Evolutionary conservation across 2,329 filamentous ascomycete species (phyloP).

Genomic region (Fusarium nelsonii): DNA sequence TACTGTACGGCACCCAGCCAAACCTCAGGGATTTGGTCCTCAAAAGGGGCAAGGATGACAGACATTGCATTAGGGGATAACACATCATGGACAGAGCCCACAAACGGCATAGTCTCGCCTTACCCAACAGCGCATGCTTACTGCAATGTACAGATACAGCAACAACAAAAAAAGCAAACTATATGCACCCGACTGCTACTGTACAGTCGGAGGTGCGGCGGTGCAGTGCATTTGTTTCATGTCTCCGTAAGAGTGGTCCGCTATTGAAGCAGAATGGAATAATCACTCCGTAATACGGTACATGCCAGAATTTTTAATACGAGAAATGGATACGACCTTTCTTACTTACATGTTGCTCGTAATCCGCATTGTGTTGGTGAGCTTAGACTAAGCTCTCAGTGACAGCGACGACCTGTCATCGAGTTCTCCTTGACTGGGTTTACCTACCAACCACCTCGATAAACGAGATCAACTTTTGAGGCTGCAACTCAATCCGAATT

Average conservation of each 20-base stretch:
- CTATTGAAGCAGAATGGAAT: background rate
- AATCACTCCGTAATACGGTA: background rate
- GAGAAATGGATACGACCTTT: background rate
- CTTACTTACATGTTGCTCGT: background rate
- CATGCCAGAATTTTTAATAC: background rate
- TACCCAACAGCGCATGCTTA: background rate
- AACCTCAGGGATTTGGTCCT: background rate
- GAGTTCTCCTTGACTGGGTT: background rate
- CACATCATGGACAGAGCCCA: background rate
- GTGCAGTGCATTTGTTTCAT: background rate
- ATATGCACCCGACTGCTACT: background rate
- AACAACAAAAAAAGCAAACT: constrained; percentile 13
- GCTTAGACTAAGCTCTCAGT: background rate
- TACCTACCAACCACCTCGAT: constrained; percentile 1
- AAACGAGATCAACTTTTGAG: background rate
- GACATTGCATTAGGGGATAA: background rate
- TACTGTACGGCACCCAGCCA: background rate
- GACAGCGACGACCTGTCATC: background rate
- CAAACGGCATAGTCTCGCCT: constrained; percentile 10
- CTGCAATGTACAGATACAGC: background rate
- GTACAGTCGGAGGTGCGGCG: no score
- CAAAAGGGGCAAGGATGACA: constrained; percentile 3
- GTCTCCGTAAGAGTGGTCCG: background rate
- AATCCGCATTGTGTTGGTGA: background rate
- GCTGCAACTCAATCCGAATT: constrained; percentile 3